Base-by-base conservation (phyloP, 1,139 yeast genomes). In the Hemisphaericaspora subhashii region DNA sequence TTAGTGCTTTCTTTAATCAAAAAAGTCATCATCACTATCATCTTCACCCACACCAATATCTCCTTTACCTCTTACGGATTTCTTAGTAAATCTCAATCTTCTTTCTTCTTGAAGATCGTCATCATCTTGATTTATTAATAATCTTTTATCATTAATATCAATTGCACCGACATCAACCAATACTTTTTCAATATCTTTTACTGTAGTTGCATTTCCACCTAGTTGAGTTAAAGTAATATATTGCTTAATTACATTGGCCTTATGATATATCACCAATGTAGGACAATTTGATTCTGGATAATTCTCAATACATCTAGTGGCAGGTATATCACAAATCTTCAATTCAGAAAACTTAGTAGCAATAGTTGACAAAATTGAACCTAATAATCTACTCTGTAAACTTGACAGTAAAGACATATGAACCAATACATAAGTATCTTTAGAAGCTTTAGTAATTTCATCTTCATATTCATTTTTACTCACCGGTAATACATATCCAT, bases 221-320 rank as follows among this genome's bases (percentile, higher is more conserved):
- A 92, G 61, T 52, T 83, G 82, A 6, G 86, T 74, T 53, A 92
- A 70, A 0, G 97, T 90, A 14, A 90, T 77, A 50, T 70, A 77
- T 59, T 90, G 97, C 55, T 83, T 85, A 21, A 82, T 64, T 7
- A 90, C 92, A 45, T 86, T 79, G 15, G 83, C 82, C 41, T 86
- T 77, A 53, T 78, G 78, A 59, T 92, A 92, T 2, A 94, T 77
- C 34, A 92, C 72, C 15, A 92, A 67, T 0, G 98, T 94, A 1
- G 99, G 99, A 53, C 96, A 86, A 62, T 87, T 90, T 29, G 77
- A 61, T 22, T 87, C 90, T 0, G 98, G 97, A 58, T 90, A 92
- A 56, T 83, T 81, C 54, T 90, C 98, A 47, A 90, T 86, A 42
- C 96, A 95, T 60, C 96, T 80, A 45, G 79, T 74, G 15, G 87